These are phyloP conservation scores for Sclerotinia borealis DNA, from an alignment of 2,329 filamentous ascomycete species.

Conservation along the genomic window DNA sequence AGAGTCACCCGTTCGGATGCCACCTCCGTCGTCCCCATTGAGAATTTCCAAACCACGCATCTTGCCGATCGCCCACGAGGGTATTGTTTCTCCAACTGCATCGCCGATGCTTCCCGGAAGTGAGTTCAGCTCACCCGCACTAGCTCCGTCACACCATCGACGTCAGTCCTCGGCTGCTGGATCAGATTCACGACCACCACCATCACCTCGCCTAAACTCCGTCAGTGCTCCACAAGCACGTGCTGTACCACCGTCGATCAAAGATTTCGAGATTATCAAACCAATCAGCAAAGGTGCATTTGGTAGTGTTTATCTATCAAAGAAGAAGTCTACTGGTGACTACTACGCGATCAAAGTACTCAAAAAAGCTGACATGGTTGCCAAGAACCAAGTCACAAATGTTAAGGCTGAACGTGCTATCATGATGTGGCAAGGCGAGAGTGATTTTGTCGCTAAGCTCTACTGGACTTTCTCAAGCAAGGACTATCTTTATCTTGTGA, in stretches of 20 bases:
- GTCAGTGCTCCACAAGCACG: constrained; percentile 76
- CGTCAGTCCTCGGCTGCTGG: constrained; percentile 88
- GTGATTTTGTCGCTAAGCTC: constrained; percentile 96
- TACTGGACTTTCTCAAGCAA: constrained; percentile 99
- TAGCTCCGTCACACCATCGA: constrained; percentile 65
- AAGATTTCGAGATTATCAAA: constrained; percentile 99
- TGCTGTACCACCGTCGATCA: constrained; percentile 90
- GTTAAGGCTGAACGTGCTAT: constrained; percentile 98
- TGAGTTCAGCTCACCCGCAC: constrained; percentile 72
- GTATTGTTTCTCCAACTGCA: constrained; percentile 74
- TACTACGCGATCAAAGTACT: constrained; percentile 98
- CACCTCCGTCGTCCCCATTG: constrained; percentile 76
- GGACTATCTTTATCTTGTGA: constrained; percentile 95
- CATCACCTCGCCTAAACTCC: constrained; percentile 75
- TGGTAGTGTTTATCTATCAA: constrained; percentile 93
- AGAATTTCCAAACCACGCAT: constrained; percentile 76
- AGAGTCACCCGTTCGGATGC: constrained; percentile 74
- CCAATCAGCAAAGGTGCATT: constrained; percentile 99
- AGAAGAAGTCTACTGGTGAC: constrained; percentile 97
- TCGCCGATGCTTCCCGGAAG: constrained; percentile 81
- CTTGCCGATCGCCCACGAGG: constrained; percentile 53
- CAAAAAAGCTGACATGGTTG: constrained; percentile 99
- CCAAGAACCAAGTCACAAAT: constrained; percentile 98
- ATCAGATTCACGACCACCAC: constrained; percentile 60
- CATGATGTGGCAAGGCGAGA: constrained; percentile 99